Conservation (phyloP, 2,329 filamentous ascomycete species). For the Xylaria sp. region DNA sequence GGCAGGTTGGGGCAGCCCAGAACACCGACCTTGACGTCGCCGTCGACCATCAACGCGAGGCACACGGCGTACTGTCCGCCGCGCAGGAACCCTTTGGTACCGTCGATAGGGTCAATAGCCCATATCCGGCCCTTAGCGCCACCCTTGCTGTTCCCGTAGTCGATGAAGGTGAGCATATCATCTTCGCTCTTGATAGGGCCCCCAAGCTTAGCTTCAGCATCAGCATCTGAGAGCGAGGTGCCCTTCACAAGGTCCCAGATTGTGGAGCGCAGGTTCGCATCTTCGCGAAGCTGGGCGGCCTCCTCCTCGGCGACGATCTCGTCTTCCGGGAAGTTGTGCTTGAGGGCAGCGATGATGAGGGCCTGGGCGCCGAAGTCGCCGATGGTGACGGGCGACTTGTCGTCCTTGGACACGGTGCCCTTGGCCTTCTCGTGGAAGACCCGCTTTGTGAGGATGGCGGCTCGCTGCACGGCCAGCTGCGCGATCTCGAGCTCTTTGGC, state of each 20-base stretch:
- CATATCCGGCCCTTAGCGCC: constrained; percentile 84
- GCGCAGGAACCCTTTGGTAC: constrained; percentile 95
- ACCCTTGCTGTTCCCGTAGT: constrained; percentile 75
- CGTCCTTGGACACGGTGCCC: constrained; percentile 92
- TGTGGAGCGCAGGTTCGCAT: constrained; percentile 74
- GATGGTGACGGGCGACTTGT: constrained; percentile 96
- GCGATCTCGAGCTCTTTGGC: constrained; percentile 77
- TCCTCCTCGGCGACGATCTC: constrained; percentile 97
- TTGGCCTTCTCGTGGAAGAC: constrained; percentile 92
- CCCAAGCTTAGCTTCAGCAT: constrained; percentile 75
- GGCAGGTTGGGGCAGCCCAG: constrained; percentile 96
- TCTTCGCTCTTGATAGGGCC: constrained; percentile 74
- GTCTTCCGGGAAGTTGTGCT: constrained; percentile 88
- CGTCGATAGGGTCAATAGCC: constrained; percentile 97
- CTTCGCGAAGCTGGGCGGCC: constrained; percentile 79
- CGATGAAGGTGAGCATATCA: constrained; percentile 74
- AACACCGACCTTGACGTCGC: constrained; percentile 92
- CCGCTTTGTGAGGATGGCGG: constrained; percentile 77
- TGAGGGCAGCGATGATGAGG: constrained; percentile 90
- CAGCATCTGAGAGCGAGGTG: constrained; percentile 73
- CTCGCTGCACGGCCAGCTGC: constrained; percentile 79
- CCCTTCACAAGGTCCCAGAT: constrained; percentile 87
- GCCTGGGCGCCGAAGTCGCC: constrained; percentile 98
- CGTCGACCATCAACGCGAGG: constrained; percentile 90
- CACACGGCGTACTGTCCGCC: constrained; percentile 98